Base-by-base conservation (phyloP, 768 basidiomycete genomes). In the Naganishia vaughanmartiniae region DNA sequence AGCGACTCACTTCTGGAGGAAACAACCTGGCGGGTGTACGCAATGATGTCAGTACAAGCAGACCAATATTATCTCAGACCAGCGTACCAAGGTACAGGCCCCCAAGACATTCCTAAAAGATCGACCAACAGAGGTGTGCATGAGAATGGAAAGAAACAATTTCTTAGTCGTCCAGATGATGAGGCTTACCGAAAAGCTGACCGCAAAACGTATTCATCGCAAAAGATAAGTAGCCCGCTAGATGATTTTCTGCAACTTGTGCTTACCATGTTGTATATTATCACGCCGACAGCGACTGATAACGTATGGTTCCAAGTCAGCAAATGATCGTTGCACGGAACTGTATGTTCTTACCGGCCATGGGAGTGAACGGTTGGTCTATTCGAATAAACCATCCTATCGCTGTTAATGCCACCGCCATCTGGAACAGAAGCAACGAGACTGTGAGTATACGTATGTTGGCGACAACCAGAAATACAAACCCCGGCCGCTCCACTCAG, bases 321-420 rank as follows among this genome's bases (percentile, higher is more conserved):
- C 72, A 36, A 42, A 70, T 26, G 42, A n/a, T 36, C 28, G 3
- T 53, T 10, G 24, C 26, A 11, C 24, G 30, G 11, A 9, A 34
- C 12, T 30, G 36, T 19, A 26, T 26, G 12, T 14, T 73, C 75
- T 56, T 53, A 76, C 78, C 77, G 11, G 80, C 92, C 63, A 87
- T 86, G 0, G 94, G 91, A 3, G 94, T 96, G 73, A 86, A 85
- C 1, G 90, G 85, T 36, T 92, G 86, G 77, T 95, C 92, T 42
- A 96, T 86, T 76, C 90, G 91, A 87, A 96, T 91, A 88, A 90
- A 96, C 87, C 89, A 93, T 19, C 93, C 94, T 2, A 90, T 92
- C 26, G 90, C 84, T 15, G 87, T 85, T 17, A 97, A 84, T 0
- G 93, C 85, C 36, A 88, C 79, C 17, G 89, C 89, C 93, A 95